Base-by-base conservation (phyloP, 108 stramenopile genomes). In the Cyclostephanos tholiformis region DNA sequence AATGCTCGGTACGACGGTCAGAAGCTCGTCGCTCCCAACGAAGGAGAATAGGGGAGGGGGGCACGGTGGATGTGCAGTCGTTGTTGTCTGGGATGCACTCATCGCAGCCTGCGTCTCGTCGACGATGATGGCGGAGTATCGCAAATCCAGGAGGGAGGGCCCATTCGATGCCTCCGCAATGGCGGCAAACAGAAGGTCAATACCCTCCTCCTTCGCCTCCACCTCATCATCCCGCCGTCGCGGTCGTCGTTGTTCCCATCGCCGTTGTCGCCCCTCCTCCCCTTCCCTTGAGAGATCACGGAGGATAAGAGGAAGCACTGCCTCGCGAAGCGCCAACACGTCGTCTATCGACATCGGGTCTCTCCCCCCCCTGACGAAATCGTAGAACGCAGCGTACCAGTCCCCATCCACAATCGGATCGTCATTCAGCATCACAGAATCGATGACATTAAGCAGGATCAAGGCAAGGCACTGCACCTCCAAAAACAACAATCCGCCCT, bases 41-140 rank as follows among this genome's bases (percentile, higher is more conserved):
- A 52, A 57, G 32, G 77, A 56, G 72, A 68, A 74, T 0, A 74
- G 66, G 25, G 72, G 55, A 17, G 77, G 77, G 5, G 77, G 77
- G 4, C 32, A 32, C 32, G 32, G 4, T 4, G 32, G 4, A 32
- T 4, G 32, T n/a, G 64, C 60, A 22, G 70, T 35, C 20, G 65
- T 55, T 35, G 58, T 41, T 7, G 41, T 41, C 41, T 12, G 41
- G 11, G 41, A 10, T 7, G 41, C 4, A 12, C 9, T 7, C 11
- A 10, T 10, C 41, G 30, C 46, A 41, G 30, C 26, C 7, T 25
- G 52, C 39, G 51, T n/a, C 16, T 16, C 23, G 2, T 46, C 14
- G 16, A 27, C 16, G 20, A 51, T 19, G 36, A 32, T 7, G 19
- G 6, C 32, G 11, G 32, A 2, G 10, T 9, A 17, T n/a, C n/a